Conservation (phyloP, 169 alveolate genomes). For the Eimeria praecox region DNA sequence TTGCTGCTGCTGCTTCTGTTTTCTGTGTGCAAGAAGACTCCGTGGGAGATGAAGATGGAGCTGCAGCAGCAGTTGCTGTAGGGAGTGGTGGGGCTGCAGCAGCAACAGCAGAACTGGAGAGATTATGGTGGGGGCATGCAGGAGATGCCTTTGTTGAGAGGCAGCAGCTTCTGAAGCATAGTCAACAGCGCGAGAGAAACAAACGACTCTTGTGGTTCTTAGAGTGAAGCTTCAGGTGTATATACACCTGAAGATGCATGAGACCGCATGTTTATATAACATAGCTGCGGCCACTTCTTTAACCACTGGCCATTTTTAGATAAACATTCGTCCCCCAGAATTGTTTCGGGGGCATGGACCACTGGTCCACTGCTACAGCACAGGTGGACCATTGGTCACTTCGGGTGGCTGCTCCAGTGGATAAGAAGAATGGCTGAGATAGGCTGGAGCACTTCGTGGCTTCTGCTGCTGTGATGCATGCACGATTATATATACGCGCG, state of each 20-base stretch:
- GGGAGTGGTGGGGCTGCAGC: conserved; percentile 1
- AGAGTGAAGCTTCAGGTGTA: conserved; percentile 3
- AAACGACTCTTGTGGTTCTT: conserved; percentile 36
- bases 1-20: conserved; percentile 59
- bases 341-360: neutral
- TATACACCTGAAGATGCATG: neutral
- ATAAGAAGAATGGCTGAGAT: no score
- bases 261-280: no score
- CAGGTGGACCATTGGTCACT: neutral
- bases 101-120: conserved; percentile 54
- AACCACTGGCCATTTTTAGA: no score
- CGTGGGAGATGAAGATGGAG: conserved; percentile 25
- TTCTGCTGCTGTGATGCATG: neutral
- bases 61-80: conserved; percentile 15
- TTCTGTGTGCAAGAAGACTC: conserved; percentile 42
- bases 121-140: conserved; percentile 58
- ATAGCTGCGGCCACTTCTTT: no score
- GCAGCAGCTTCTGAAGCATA: conserved; percentile 44
- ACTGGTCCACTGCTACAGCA: neutral
- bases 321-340: no score
- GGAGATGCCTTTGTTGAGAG: conserved; percentile 8
- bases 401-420: no score
- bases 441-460: neutral
- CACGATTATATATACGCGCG: no score
- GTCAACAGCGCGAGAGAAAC: conserved; percentile 29